phyloP scores from a whole-genome alignment of 2,329 filamentous ascomycete species.

The Beauveria sp. region DNA sequence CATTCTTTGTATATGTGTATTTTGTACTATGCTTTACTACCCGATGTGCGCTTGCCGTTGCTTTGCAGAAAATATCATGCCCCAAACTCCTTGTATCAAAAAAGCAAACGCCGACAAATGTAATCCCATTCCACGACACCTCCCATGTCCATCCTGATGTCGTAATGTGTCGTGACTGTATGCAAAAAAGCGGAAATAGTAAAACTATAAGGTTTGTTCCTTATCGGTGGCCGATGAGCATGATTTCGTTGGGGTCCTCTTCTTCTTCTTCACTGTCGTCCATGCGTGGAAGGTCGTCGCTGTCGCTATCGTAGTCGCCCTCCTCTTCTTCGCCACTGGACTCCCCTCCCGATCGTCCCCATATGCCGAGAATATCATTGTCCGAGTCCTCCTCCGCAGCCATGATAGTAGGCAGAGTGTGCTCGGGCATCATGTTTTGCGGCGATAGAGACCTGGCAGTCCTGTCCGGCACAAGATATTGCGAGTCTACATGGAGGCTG shows the following conservation, averaged over 20 bases:
- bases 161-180: neutral
- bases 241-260: constrained; percentile 40
- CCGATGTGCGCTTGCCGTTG: neutral
- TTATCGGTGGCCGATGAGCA: constrained; percentile 37
- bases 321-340: constrained; percentile 40
- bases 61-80: neutral
- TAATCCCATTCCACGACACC: neutral
- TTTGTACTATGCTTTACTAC: neutral
- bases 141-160: neutral
- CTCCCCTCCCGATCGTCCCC: constrained; percentile 40
- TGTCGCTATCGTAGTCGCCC: constrained; percentile 37
- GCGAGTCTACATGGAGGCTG: constrained; percentile 25
- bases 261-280: constrained; percentile 41
- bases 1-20: neutral
- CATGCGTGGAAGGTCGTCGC: constrained; percentile 33
- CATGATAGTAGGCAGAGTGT: constrained; percentile 19
- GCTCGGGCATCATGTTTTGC: constrained; percentile 20
- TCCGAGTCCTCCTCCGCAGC: constrained; percentile 40
- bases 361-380: constrained; percentile 51
- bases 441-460: constrained; percentile 40
- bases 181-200: neutral
- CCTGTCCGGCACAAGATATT: constrained; percentile 30
- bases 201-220: neutral
- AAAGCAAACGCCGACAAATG: neutral
- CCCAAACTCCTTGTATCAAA: neutral